Conservation (phyloP, 1,284 basidiomycete species). For the Nidula niveotomentosa region DNA sequence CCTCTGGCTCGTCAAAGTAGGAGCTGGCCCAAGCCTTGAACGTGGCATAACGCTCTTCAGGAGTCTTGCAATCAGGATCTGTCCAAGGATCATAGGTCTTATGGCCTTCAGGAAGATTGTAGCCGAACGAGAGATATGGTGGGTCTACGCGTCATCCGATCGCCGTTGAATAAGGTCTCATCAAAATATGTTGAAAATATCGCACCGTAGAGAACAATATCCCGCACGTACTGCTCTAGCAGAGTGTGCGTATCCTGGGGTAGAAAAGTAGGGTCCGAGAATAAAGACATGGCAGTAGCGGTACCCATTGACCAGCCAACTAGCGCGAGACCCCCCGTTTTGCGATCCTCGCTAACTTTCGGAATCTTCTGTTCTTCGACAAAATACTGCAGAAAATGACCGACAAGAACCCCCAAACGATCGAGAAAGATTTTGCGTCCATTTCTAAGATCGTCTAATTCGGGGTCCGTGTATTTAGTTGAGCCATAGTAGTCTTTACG, state of each 20-base stretch:
- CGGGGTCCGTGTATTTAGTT: conserved; percentile 27
- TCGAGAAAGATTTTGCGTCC: conserved; percentile 24
- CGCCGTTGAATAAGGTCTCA: background rate
- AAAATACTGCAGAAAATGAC: conserved; percentile 23
- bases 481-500: conserved; percentile 33
- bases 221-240: background rate
- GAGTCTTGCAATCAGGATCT: conserved; percentile 14
- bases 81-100: conserved; percentile 15
- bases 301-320: conserved; percentile 37
- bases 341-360: conserved; percentile 19
- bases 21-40: conserved; percentile 19
- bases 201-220: background rate
- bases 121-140: conserved; percentile 16
- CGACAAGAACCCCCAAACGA: conserved; percentile 17
- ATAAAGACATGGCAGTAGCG: background rate
- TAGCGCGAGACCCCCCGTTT: conserved; percentile 29
- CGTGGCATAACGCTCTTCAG: conserved; percentile 9
- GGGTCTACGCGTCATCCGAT: conserved; percentile 14
- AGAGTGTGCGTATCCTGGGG: background rate
- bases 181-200: background rate
- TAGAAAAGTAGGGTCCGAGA: background rate
- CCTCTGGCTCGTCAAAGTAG: conserved; percentile 18
- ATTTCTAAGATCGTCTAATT: conserved; percentile 22
- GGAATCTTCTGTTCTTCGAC: conserved; percentile 24
- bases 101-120: conserved; percentile 8